These are phyloP conservation scores for Dorcoceras hygrometricum DNA, from an alignment of 257 asterid genomes.

Conservation along the genomic window DNA sequence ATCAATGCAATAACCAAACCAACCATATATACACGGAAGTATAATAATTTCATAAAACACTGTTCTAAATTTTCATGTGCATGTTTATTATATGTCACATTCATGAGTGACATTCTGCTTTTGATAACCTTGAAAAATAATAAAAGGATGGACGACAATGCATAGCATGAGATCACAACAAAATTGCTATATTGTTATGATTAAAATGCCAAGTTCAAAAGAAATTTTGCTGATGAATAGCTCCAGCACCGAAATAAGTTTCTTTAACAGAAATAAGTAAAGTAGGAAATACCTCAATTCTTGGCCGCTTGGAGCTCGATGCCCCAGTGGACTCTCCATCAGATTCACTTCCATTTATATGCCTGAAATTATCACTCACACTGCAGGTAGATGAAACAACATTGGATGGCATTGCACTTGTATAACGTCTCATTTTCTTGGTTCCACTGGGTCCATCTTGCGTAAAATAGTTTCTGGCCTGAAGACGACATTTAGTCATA, in stretches of 20 bases:
- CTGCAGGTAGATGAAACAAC: slow-evolving; percentile 80
- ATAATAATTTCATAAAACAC: too few species aligned
- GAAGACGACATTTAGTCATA: slow-evolving; percentile 88
- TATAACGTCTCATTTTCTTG: slow-evolving; percentile 86
- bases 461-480: slow-evolving; percentile 73
- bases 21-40: not conserved
- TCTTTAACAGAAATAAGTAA: slow-evolving; percentile 6
- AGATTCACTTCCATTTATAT: slow-evolving; percentile 62
- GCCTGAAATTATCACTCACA: slow-evolving; percentile 56
- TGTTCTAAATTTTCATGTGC: not conserved
- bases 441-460: slow-evolving; percentile 82
- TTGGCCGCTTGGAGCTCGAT: slow-evolving; percentile 57
- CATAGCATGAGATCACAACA: not conserved
- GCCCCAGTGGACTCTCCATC: slow-evolving; percentile 93
- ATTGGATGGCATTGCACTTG: slow-evolving; percentile 71
- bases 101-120: not conserved
- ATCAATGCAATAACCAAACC: not conserved
- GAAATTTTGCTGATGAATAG: slow-evolving; percentile 10
- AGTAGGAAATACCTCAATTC: slow-evolving; percentile 51
- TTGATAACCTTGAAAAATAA: not conserved
- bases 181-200: slow-evolving; percentile 1
- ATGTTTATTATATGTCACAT: not conserved
- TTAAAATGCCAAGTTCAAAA: not conserved
- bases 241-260: slow-evolving; percentile 19
- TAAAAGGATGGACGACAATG: not conserved